A percentile compares a stretch with the other conserved stretches of the same genome.
Conservation (phyloP, 176 grass and related monocot genomes). For the Hyparrhenia diplandra region DNA sequence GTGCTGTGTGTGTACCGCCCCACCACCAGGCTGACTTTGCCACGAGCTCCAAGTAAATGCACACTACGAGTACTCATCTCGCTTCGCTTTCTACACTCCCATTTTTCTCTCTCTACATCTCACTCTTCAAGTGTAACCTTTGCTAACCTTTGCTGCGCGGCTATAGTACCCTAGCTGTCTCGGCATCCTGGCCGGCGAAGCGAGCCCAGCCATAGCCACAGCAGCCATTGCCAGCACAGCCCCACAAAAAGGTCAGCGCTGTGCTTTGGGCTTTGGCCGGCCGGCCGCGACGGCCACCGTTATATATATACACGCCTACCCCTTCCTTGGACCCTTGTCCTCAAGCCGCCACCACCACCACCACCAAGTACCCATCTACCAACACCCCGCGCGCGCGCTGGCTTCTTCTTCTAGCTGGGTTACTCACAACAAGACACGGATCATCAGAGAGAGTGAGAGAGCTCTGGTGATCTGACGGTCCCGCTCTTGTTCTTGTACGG, state of each 20-base stretch:
- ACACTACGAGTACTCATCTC: neutral
- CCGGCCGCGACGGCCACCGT: neutral
- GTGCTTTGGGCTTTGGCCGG: neutral
- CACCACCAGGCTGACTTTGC: constrained; percentile 50
- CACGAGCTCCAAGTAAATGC: constrained; percentile 40
- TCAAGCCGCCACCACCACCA: neutral
- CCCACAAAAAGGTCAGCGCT: constrained; percentile 41
- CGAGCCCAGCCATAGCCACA: neutral
- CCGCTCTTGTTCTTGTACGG: constrained; percentile 28
- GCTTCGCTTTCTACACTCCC: neutral
- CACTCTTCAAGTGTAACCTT: neutral
- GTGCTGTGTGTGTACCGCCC: neutral
- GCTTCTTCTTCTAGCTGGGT: neutral
- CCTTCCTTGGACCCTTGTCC: constrained; percentile 43
- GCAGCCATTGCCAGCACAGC: neutral
- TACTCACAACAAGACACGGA: neutral
- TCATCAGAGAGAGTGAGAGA: neutral
- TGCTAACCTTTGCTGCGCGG: neutral
- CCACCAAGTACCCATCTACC: neutral
- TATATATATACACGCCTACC: no score
- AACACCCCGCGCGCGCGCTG: neutral
- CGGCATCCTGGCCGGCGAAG: neutral
- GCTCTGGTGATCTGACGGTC: neutral
- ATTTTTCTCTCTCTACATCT: neutral
- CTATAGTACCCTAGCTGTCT: constrained; percentile 14